Evolutionary conservation across 768 basidiomycete genomes (phyloP).

Genomic region (Trichaptum fuscoviolaceum): DNA sequence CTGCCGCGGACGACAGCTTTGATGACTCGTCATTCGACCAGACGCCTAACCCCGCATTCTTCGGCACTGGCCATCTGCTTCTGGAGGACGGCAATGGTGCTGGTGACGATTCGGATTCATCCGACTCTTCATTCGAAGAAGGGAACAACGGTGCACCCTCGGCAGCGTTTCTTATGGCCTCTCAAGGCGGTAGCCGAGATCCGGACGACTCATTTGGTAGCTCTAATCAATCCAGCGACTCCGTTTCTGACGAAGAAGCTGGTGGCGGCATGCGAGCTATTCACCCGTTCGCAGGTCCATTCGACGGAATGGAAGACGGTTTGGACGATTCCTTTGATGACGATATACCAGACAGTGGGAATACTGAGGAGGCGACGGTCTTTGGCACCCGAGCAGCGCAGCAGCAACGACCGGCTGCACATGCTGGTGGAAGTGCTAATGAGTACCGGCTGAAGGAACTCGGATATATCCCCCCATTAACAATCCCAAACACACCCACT

Average conservation of each 20-base stretch:
- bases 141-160: constrained; percentile 61
- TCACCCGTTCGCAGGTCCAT: constrained; percentile 52
- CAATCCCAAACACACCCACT: neutral
- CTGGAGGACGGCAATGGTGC: constrained; percentile 21
- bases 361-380: neutral
- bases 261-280: constrained; percentile 39
- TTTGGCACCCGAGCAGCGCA: neutral
- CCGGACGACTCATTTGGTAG: constrained; percentile 19
- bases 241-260: constrained; percentile 43
- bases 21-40: constrained; percentile 23
- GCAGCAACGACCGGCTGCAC: neutral
- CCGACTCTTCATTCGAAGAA: constrained; percentile 53
- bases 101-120: constrained; percentile 49
- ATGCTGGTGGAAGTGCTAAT: neutral
- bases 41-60: neutral
- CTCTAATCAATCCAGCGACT: constrained; percentile 56
- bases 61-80: neutral
- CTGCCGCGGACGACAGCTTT: constrained; percentile 73
- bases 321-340: constrained; percentile 49
- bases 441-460: neutral
- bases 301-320: constrained; percentile 27
- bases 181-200: constrained; percentile 28
- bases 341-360: constrained; percentile 23
- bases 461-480: neutral
- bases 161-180: constrained; percentile 65